Evolutionary conservation across 208 protist species (phyloP), one percentile per base, ranked within the genome.

Genomic region (Leishmania aethiopica): DNA sequence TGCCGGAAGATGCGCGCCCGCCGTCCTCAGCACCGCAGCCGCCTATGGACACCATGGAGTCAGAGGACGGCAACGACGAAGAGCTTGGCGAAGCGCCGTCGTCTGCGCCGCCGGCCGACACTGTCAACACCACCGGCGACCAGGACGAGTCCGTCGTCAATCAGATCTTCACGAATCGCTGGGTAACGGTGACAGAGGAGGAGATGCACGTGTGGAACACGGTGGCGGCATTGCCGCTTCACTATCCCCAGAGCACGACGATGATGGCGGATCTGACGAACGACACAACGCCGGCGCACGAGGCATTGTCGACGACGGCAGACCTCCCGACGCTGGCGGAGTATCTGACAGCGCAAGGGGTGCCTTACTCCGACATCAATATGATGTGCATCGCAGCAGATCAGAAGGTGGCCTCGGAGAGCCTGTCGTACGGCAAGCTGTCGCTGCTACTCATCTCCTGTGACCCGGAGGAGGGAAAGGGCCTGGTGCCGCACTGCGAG

Each of bases 311-410:
- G 11, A 73, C 69, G 51, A 59, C 69, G 6, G 76, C 66, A 25
- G 82, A 84, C 62, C 67, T 94, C 40, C 86, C 79, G 17, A 96
- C 93, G 47, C 78, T 96, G 70, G 77, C 85, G 2, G 78, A 78
- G 53, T 90, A 90, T 80, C 77, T 96, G 75, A 51, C 76, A 35
- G 67, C 51, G 28, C 75, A 78, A 37, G 89, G 90, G 17, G 79
- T 94, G 49, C 42, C 84, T 28, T 64, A n/a, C 47, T 71, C 84
- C 32, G 82, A 93, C 64, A 86, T 96, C 77, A 89, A 91, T 77
- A 89, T 94, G 72, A 89, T 96, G 86, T 96, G 91, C 84, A 90
- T 92, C 35, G 83, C 93, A 0, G 93, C 91, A 19, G 87, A 93
- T 53, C 86, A 92, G 70, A 96, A 93, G 79, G 85, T 94, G 49